phyloP scores from a whole-genome alignment of 257 asterid species.

The Petunia axillaris region DNA sequence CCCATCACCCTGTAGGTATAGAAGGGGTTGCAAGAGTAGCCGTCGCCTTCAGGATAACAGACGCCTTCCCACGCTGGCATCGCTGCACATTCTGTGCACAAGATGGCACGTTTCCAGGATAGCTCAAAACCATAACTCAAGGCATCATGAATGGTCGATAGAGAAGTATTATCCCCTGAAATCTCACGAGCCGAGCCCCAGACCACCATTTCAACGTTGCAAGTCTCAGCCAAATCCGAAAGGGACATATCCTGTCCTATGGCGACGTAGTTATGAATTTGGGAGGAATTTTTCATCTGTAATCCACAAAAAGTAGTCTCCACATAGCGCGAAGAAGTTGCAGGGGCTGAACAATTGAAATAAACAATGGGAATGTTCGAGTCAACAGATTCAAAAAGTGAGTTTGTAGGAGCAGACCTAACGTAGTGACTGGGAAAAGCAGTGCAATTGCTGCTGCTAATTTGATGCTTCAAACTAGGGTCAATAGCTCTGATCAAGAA shows the following conservation, averaged over 20 bases:
- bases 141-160: conserved; percentile 36
- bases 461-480: conserved; percentile 42
- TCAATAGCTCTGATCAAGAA: conserved; percentile 54
- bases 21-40: conserved; percentile 26
- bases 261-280: conserved; percentile 39
- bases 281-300: conserved; percentile 5
- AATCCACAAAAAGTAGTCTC: conserved; percentile 45
- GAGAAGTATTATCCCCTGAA: conserved; percentile 20
- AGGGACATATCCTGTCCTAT: conserved; percentile 28
- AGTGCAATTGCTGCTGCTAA: neutral
- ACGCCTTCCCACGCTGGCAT: conserved; percentile 16
- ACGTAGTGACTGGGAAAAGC: neutral
- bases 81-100: conserved; percentile 38
- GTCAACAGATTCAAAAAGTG: neutral
- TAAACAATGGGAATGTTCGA: conserved; percentile 22
- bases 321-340: conserved; percentile 39
- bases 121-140: conserved; percentile 55
- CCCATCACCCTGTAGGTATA: neutral
- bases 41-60: conserved; percentile 28
- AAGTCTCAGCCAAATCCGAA: conserved; percentile 47
- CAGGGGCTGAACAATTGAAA: conserved; percentile 42
- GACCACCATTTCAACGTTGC: conserved; percentile 42
- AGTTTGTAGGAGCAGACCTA: too few species aligned
- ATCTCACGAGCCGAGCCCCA: conserved; percentile 32
- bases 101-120: conserved; percentile 30